A percentile compares a stretch with the other conserved stretches of the same genome.
Evolutionary conservation across 2,329 filamentous ascomycete genomes (phyloP).

Genomic region (Diaporthe nobilis): DNA sequence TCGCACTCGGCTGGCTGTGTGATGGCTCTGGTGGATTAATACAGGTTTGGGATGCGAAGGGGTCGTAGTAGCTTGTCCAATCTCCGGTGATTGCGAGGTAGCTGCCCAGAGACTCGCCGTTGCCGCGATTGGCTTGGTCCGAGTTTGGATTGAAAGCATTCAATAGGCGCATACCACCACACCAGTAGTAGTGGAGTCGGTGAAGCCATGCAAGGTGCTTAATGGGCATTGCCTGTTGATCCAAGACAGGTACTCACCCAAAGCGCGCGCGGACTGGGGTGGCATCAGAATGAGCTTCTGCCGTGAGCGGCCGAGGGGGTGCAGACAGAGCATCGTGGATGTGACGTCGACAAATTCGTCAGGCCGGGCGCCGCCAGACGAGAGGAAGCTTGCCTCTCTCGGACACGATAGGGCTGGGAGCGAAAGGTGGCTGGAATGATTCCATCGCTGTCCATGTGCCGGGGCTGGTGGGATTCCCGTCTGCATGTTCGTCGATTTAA

Average conservation of each 20-base stretch:
- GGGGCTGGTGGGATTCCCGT: not conserved
- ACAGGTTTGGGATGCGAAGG: not conserved
- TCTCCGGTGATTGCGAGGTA: conserved; percentile 20
- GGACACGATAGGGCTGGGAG: conserved; percentile 16
- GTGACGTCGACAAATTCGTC: conserved; percentile 3
- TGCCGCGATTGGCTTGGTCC: conserved; percentile 23
- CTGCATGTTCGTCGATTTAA: not conserved
- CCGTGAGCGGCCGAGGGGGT: not conserved
- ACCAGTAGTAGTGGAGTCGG: conserved; percentile 8
- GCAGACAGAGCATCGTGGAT: not conserved
- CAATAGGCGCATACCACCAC: conserved; percentile 28
- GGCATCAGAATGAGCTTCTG: not conserved
- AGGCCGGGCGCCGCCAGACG: not conserved
- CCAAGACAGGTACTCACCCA: not conserved
- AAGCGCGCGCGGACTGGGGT: not conserved
- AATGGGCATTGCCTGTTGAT: not conserved
- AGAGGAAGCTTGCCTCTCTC: not conserved
- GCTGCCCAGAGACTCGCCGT: conserved; percentile 3
- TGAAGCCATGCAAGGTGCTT: conserved; percentile 25
- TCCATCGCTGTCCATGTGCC: not conserved
- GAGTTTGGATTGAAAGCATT: conserved; percentile 2
- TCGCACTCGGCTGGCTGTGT: conserved; percentile 10
- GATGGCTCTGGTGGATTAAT: not conserved
- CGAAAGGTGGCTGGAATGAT: conserved; percentile 23
- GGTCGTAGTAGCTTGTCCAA: not conserved